Evolutionary conservation across 805 yeast genomes (phyloP).

Genomic region (Grigorovia humatica): DNA sequence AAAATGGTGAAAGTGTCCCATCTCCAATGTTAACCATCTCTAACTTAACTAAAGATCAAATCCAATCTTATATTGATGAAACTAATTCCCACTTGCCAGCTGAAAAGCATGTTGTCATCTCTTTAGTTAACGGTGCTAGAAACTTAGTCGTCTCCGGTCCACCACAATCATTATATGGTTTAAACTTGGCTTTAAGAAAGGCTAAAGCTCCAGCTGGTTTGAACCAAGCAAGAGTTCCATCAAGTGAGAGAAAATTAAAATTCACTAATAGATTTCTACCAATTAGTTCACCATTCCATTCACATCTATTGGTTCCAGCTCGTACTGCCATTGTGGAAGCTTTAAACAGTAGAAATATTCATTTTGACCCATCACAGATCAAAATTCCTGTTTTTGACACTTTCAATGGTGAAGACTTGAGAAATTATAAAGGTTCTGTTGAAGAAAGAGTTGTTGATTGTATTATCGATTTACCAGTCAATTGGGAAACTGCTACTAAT

Average conservation of each 20-base stretch:
- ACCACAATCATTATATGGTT: constrained; percentile 94
- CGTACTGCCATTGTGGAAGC: constrained; percentile 57
- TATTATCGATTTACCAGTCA: constrained; percentile 80
- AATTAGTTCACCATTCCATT: constrained; percentile 94
- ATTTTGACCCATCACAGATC: constrained; percentile 45
- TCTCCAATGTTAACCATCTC: constrained; percentile 95
- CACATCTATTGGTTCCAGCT: constrained; percentile 70
- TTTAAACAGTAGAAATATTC: constrained; percentile 46
- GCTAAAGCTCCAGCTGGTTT: constrained; percentile 90
- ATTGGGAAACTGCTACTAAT: constrained; percentile 87
- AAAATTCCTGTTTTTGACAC: constrained; percentile 89
- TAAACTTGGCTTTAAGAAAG: constrained; percentile 83
- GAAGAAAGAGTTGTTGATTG: constrained; percentile 65
- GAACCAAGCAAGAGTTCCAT: constrained; percentile 91
- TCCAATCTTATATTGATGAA: constrained; percentile 64
- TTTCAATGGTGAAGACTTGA: constrained; percentile 70
- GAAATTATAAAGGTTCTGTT: constrained; percentile 43
- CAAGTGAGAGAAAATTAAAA: constrained; percentile 85
- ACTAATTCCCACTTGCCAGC: constrained; percentile 90
- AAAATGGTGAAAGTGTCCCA: constrained; percentile 92
- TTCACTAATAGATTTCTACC: constrained; percentile 92
- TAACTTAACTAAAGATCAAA: constrained; percentile 73
- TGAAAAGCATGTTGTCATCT: constrained; percentile 82
- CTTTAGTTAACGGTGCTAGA: constrained; percentile 91
- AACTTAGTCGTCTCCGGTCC: constrained; percentile 95